phyloP scores from a whole-genome alignment of 306 rosid genomes.

The Lotus japonicus region DNA sequence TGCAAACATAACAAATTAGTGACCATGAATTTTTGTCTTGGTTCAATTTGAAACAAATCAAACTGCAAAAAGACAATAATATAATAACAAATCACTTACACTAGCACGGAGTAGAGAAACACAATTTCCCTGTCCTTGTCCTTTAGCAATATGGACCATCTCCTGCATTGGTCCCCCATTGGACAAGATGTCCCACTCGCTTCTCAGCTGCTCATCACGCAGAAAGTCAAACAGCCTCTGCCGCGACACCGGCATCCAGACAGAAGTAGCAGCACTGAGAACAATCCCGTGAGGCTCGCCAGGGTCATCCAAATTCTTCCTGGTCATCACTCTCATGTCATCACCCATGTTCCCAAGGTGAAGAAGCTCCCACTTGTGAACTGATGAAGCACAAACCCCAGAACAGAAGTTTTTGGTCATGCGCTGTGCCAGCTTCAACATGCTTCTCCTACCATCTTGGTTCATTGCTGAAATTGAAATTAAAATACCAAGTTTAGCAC shows the following conservation, averaged over 20 bases:
- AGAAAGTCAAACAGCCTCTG: conserved; percentile 64
- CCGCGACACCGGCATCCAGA: conserved; percentile 69
- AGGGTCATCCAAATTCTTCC: conserved; percentile 61
- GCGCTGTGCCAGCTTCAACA: conserved; percentile 85
- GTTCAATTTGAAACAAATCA: neutral
- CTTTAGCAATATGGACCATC: conserved; percentile 68
- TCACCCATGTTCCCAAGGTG: conserved; percentile 50
- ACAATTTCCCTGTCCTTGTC: conserved; percentile 55
- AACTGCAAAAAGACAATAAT: no score
- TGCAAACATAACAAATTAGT: conserved; percentile 23
- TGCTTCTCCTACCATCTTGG: conserved; percentile 57
- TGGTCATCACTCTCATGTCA: conserved; percentile 70
- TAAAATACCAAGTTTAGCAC: conserved; percentile 14
- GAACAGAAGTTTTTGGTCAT: conserved; percentile 78
- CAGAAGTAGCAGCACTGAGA: conserved; percentile 83
- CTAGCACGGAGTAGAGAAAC: conserved; percentile 76
- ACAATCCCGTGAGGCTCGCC: conserved; percentile 87
- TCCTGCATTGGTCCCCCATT: conserved; percentile 63
- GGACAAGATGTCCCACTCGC: conserved; percentile 84
- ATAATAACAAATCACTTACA: conserved; percentile 30
- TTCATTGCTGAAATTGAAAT: conserved; percentile 34
- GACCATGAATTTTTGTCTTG: neutral
- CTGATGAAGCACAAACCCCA: conserved; percentile 64
- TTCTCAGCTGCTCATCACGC: conserved; percentile 52
- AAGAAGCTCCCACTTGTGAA: conserved; percentile 69